Percentiles rank a stretch among this genome's conserved stretches.
Evolutionary conservation across 2,329 filamentous ascomycete species (phyloP).

Genomic region (Endothia cerciana): DNA sequence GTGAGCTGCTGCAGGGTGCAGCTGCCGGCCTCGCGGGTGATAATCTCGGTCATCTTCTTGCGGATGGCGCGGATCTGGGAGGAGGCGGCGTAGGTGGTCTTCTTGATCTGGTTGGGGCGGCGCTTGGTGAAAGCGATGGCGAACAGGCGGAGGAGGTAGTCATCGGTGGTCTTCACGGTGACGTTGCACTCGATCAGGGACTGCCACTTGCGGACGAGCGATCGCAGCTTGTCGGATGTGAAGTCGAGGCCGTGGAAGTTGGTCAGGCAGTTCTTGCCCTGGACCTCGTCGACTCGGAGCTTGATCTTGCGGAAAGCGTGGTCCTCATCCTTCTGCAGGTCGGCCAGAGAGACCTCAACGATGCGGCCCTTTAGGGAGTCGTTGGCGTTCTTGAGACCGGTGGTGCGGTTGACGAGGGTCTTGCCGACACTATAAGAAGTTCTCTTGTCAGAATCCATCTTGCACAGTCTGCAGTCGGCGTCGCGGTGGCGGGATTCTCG

Average conservation of each 20-base stretch:
- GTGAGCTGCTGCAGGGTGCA: constrained; percentile 96
- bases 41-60: constrained; percentile 99
- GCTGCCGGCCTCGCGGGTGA: constrained; percentile 90
- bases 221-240: constrained; percentile 99
- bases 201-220: constrained; percentile 99
- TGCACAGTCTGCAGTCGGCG: constrained; percentile 10
- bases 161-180: constrained; percentile 99
- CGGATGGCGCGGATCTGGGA: constrained; percentile 98
- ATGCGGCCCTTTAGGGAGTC: constrained; percentile 98
- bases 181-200: constrained; percentile 99
- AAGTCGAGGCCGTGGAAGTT: constrained; percentile 99
- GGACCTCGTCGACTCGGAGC: constrained; percentile 97
- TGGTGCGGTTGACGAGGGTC: constrained; percentile 98
- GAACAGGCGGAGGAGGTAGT: constrained; percentile 99
- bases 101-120: constrained; percentile 99
- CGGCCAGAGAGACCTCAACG: constrained; percentile 97
- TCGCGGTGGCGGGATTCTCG: constrained; percentile 26
- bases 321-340: constrained; percentile 99
- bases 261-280: constrained; percentile 99
- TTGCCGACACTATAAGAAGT: constrained; percentile 84
- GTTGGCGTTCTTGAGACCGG: constrained; percentile 99
- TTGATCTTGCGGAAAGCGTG: constrained; percentile 99
- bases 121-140: constrained; percentile 99
- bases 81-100: constrained; percentile 97
- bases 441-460: constrained; percentile 25